These are phyloP conservation scores for Senna tora DNA, from an alignment of 306 rosid species.

Conservation along the genomic window DNA sequence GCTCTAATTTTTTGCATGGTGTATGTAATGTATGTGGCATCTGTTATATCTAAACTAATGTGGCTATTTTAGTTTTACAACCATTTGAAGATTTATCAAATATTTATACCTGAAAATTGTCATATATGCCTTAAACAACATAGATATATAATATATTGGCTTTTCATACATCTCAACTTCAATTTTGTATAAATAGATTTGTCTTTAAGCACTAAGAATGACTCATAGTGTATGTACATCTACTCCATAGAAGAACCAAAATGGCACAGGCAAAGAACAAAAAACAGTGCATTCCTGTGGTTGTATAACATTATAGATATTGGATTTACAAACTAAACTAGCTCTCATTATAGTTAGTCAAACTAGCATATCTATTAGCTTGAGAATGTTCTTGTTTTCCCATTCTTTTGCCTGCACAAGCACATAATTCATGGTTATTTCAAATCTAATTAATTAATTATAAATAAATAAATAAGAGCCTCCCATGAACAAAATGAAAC, in stretches of 20 bases:
- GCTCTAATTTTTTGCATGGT: too few species aligned
- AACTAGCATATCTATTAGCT: slow-evolving; percentile 45
- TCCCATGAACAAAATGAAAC: slow-evolving; percentile 34
- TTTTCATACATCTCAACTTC: too few species aligned
- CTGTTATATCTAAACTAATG: too few species aligned
- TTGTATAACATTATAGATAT: slow-evolving; percentile 29
- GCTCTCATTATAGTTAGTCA: slow-evolving; percentile 43
- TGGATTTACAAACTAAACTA: slow-evolving; percentile 48
- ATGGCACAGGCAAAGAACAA: slow-evolving; percentile 40
- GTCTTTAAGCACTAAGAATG: not conserved
- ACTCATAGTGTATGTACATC: slow-evolving; percentile 21
- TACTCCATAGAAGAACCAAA: slow-evolving; percentile 35
- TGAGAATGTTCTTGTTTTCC: slow-evolving; percentile 64
- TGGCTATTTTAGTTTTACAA: too few species aligned
- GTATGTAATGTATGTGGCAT: too few species aligned
- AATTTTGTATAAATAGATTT: too few species aligned
- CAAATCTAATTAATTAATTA: not conserved
- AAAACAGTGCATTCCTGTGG: slow-evolving; percentile 41
- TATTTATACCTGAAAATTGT: too few species aligned
- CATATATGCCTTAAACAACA: too few species aligned
- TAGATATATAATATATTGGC: too few species aligned
- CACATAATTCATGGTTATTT: slow-evolving; percentile 30
- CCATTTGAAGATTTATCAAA: too few species aligned
- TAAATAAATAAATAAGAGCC: too few species aligned
- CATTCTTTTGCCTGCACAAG: slow-evolving; percentile 74